These are phyloP conservation scores for Sporothrix luriei DNA, from an alignment of 2,329 filamentous ascomycete species.

Conservation along the genomic window DNA sequence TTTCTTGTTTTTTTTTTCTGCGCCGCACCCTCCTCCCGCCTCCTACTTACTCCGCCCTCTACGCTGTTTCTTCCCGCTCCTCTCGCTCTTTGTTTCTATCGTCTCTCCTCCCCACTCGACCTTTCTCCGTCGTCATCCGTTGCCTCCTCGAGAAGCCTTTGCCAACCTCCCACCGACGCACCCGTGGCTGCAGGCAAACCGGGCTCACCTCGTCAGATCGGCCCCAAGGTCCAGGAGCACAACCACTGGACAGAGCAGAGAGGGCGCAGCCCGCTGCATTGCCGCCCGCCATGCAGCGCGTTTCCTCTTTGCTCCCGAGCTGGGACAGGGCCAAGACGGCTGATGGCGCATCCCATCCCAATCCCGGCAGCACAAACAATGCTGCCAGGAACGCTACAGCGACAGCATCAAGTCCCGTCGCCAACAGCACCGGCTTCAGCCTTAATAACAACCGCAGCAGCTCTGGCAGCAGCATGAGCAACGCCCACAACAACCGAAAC, in stretches of 20 bases:
- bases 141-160: not conserved
- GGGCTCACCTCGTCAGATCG: not conserved
- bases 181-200: not conserved
- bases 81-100: not conserved
- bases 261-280: constrained; percentile 24
- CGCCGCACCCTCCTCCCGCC: not conserved
- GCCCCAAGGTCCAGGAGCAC: not conserved
- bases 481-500: constrained; percentile 23
- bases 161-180: constrained; percentile 6
- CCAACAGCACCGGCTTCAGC: constrained; percentile 26
- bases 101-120: not conserved
- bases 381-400: constrained; percentile 9
- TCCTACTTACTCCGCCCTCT: not conserved
- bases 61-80: not conserved
- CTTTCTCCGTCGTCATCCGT: constrained; percentile 1
- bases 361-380: constrained; percentile 26
- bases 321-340: constrained; percentile 41
- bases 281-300: constrained; percentile 48
- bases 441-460: constrained; percentile 14
- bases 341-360: constrained; percentile 31
- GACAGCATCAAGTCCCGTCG: constrained; percentile 15
- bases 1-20: not conserved
- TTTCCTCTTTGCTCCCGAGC: constrained; percentile 50
- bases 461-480: constrained; percentile 18
- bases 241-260: constrained; percentile 3